These are phyloP conservation scores for Stachybotrys chartarum DNA, from an alignment of 2,329 filamentous ascomycete species.

Conservation along the genomic window DNA sequence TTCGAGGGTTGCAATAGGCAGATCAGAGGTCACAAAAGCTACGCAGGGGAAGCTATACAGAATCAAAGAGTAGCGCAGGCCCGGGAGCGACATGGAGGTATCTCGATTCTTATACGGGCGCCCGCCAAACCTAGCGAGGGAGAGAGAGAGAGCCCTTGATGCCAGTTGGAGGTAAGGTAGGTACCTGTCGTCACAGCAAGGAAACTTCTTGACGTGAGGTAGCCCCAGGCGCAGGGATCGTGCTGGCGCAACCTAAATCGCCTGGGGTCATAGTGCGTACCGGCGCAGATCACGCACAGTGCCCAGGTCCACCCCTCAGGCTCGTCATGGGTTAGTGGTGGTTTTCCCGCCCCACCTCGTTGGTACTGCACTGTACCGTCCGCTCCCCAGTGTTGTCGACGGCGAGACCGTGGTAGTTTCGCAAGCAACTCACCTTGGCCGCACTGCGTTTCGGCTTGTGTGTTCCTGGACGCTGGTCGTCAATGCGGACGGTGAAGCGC, in stretches of 20 bases:
- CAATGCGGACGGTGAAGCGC: not conserved
- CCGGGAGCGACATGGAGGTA: not conserved
- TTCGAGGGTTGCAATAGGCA: not conserved
- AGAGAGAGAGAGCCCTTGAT: not conserved
- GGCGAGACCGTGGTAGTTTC: not conserved
- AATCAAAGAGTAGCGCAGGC: not conserved
- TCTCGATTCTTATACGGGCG: not conserved
- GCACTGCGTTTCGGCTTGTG: not conserved
- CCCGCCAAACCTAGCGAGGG: not conserved
- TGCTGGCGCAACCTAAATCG: not conserved
- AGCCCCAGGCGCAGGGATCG: not conserved
- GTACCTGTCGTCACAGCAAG: conserved; percentile 1
- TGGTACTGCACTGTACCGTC: not conserved
- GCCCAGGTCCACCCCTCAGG: not conserved
- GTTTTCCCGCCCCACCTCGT: not conserved
- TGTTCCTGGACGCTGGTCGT: not conserved
- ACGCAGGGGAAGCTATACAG: not conserved
- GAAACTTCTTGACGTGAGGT: not conserved
- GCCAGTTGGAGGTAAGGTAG: not conserved
- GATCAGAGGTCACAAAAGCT: not conserved
- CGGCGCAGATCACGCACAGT: not conserved
- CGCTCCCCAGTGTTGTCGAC: not conserved
- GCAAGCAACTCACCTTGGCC: not conserved
- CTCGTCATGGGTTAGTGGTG: not conserved
- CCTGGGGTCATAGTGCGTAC: not conserved